Percentiles rank a stretch among this genome's conserved stretches.
These are phyloP conservation scores for Pseudogymnoascus sp. DNA, from an alignment of 2,329 filamentous ascomycete species.

Conservation along the genomic window DNA sequence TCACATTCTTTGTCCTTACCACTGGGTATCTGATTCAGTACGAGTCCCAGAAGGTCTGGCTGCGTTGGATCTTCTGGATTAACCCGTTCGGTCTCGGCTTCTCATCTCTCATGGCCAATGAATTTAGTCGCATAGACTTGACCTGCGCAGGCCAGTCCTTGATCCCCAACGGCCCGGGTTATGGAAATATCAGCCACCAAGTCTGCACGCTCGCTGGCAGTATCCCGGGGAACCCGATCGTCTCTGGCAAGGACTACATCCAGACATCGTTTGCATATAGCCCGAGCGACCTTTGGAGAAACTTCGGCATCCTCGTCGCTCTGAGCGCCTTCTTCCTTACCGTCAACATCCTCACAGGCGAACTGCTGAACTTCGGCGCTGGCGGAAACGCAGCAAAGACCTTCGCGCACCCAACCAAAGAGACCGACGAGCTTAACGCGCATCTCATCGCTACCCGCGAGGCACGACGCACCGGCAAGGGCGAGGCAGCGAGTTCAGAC, in stretches of 20 bases:
- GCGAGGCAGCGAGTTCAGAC: constrained; percentile 12
- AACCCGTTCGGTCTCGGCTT: constrained; percentile 64
- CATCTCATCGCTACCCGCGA: constrained; percentile 9
- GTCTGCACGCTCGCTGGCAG: constrained; percentile 53
- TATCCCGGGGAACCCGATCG: constrained; percentile 35
- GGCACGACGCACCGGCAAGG: constrained; percentile 9
- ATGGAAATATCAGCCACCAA: constrained; percentile 36
- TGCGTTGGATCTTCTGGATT: constrained; percentile 60
- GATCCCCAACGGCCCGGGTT: constrained; percentile 40
- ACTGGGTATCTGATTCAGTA: constrained; percentile 51
- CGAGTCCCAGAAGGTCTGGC: constrained; percentile 43
- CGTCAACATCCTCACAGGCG: constrained; percentile 48
- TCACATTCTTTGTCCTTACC: constrained; percentile 51
- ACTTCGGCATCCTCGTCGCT: constrained; percentile 54
- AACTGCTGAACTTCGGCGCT: constrained; percentile 57
- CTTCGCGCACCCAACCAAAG: constrained; percentile 62
- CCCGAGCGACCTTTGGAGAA: constrained; percentile 47
- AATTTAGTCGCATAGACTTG: constrained; percentile 55
- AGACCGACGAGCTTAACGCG: constrained; percentile 47
- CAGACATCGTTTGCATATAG: constrained; percentile 42
- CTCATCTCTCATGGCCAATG: constrained; percentile 60
- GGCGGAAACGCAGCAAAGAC: constrained; percentile 75
- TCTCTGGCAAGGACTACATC: constrained; percentile 54
- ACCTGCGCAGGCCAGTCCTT: constrained; percentile 43
- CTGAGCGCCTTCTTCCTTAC: constrained; percentile 54